Conservation (phyloP, 2,329 filamentous ascomycete genomes). For the Aspergillus cejpii region DNA sequence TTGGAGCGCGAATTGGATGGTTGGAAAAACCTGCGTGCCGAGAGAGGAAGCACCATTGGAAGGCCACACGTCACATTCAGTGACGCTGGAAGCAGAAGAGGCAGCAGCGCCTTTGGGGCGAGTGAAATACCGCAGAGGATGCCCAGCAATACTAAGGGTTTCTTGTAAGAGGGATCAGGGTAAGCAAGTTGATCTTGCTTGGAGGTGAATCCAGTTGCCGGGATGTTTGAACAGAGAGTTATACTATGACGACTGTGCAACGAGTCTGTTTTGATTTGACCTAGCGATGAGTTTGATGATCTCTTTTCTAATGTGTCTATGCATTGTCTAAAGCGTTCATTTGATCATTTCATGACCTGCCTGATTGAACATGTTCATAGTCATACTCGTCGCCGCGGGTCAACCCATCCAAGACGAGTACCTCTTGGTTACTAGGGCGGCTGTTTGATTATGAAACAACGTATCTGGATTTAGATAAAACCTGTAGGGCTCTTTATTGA, state of each 20-base stretch:
- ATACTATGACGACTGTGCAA: neutral
- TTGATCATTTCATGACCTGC: slow-evolving; percentile 9
- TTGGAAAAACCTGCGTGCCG: slow-evolving; percentile 65
- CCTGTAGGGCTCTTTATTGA: too few relatives aligned
- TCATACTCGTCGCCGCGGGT: too few relatives aligned
- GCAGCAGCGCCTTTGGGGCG: slow-evolving; percentile 35
- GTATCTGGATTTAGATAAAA: too few relatives aligned
- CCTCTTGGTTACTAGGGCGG: too few relatives aligned
- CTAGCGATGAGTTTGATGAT: neutral
- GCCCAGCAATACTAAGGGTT: slow-evolving; percentile 71
- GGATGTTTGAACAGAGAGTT: slow-evolving; percentile 3
- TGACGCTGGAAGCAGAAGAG: slow-evolving; percentile 36
- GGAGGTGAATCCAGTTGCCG: neutral
- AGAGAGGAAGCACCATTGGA: slow-evolving; percentile 45
- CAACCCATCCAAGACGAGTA: too few relatives aligned
- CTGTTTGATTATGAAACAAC: too few relatives aligned
- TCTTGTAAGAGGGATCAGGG: slow-evolving; percentile 47
- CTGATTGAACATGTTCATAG: neutral
- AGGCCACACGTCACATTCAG: slow-evolving; percentile 30
- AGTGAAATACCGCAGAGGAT: slow-evolving; percentile 58
- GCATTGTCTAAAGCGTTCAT: neutral
- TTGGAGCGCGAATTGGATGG: slow-evolving; percentile 85
- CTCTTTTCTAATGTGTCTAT: too few relatives aligned
- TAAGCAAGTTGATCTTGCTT: slow-evolving; percentile 13
- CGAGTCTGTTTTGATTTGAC: neutral